Evolutionary conservation across 1,284 basidiomycete species (phyloP).

Genomic region (Ganoderma leucocontextum): DNA sequence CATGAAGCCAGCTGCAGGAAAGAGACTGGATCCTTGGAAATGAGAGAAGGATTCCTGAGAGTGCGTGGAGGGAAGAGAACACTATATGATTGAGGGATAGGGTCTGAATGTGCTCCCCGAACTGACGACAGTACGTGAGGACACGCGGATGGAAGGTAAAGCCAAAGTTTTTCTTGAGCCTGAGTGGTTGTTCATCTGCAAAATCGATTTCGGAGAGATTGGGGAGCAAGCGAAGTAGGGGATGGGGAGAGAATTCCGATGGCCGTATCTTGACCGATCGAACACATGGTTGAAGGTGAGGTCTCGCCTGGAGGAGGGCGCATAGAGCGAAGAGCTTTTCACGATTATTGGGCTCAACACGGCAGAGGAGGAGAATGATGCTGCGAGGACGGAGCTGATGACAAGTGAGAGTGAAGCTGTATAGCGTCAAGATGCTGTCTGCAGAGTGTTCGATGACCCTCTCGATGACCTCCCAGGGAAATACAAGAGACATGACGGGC

Average conservation of each 20-base stretch:
- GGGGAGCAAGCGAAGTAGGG: background rate
- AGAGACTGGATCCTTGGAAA: background rate
- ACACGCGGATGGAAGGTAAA: background rate
- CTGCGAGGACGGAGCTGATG: background rate
- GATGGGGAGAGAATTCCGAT: background rate
- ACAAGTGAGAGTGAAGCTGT: background rate
- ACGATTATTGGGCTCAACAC: background rate
- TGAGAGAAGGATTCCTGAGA: background rate
- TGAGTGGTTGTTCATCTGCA: background rate
- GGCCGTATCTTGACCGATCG: background rate
- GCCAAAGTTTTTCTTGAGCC: too few species aligned
- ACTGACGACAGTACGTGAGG: background rate
- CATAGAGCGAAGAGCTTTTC: background rate
- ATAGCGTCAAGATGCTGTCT: background rate
- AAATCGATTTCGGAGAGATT: background rate
- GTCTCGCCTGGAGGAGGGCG: background rate
- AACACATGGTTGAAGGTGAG: background rate
- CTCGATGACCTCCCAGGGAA: constrained; percentile 10
- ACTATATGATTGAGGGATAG: background rate
- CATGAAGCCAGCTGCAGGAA: background rate
- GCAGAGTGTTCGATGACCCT: constrained; percentile 5
- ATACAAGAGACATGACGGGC: background rate
- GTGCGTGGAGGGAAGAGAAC: background rate
- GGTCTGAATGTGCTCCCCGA: background rate
- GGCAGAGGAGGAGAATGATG: background rate